A percentile compares a stretch with the other conserved stretches of the same genome.
These are phyloP conservation scores for Spinacia oleracea DNA, from an alignment of 179 eudicot genomes.

Conservation along the genomic window DNA sequence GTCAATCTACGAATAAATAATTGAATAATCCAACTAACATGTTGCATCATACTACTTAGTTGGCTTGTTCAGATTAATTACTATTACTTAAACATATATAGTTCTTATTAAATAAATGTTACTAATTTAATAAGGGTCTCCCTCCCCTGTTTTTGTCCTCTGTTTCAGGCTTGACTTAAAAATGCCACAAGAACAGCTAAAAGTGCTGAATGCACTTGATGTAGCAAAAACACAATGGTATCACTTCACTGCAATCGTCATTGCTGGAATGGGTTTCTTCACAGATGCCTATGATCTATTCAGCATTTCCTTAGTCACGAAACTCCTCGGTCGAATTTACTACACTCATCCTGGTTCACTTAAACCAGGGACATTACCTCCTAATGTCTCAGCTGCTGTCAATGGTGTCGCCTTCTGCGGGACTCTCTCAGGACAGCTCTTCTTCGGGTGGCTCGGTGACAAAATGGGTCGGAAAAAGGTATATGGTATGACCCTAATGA, in stretches of 20 bases:
- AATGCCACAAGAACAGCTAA: constrained; percentile 19
- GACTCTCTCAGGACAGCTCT: constrained; percentile 28
- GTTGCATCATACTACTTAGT: constrained; percentile 12
- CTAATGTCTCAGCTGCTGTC: constrained; percentile 31
- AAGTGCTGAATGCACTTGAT: constrained; percentile 34
- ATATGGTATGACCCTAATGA: constrained; percentile 32
- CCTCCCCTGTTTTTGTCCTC: constrained; percentile 13
- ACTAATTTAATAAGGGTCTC: background rate
- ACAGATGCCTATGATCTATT: constrained; percentile 34
- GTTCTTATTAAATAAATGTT: too few species aligned
- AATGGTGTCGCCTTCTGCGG: constrained; percentile 34
- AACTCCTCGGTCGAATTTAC: constrained; percentile 28
- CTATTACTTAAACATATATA: background rate
- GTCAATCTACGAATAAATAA: background rate
- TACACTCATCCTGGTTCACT: background rate
- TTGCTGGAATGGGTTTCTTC: constrained; percentile 34
- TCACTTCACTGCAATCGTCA: constrained; percentile 27
- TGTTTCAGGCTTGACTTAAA: constrained; percentile 3
- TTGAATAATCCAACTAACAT: constrained; percentile 1
- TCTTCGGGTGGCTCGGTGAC: constrained; percentile 32
- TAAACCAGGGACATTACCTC: constrained; percentile 26
- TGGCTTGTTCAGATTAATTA: background rate
- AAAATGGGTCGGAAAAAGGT: constrained; percentile 31
- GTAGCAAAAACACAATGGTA: constrained; percentile 31
- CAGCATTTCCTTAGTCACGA: constrained; percentile 26